A percentile compares a stretch with the other conserved stretches of the same genome.
Evolutionary conservation across 2,329 filamentous ascomycete genomes (phyloP).

Genomic region (Penicillium crustosum): DNA sequence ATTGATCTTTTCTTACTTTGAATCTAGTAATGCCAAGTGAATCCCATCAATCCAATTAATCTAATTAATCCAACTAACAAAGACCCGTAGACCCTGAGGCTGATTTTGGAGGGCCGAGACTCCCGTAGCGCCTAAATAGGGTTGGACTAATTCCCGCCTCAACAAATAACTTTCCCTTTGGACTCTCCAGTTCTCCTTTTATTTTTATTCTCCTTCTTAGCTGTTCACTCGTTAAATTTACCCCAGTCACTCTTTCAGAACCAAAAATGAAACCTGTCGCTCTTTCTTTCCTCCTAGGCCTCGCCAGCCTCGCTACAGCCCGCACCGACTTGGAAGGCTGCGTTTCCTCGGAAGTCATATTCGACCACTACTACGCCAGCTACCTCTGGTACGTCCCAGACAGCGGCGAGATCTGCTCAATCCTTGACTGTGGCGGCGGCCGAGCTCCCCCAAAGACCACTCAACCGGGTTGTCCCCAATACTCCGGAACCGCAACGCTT

Average conservation of each 20-base stretch:
- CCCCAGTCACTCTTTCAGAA: slow-evolving; percentile 1
- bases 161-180: neutral
- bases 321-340: slow-evolving; percentile 29
- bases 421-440: slow-evolving; percentile 68
- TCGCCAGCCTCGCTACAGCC: slow-evolving; percentile 16
- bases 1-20: neutral
- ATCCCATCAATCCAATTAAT: neutral
- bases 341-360: slow-evolving; percentile 25
- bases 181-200: neutral
- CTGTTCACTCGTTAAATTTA: slow-evolving; percentile 9
- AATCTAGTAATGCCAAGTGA: neutral
- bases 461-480: slow-evolving; percentile 57
- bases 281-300: slow-evolving; percentile 21
- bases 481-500: slow-evolving; percentile 27
- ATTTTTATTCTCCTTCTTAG: neutral
- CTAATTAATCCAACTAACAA: neutral
- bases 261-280: slow-evolving; percentile 24
- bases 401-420: slow-evolving; percentile 63
- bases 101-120: neutral
- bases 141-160: neutral
- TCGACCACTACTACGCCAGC: slow-evolving; percentile 28
- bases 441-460: slow-evolving; percentile 63
- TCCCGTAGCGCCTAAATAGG: neutral
- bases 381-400: slow-evolving; percentile 59
- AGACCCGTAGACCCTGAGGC: neutral